Evolutionary conservation across 2,329 filamentous ascomycete species (phyloP).

Genomic region (Dactylellina parvicollis): DNA sequence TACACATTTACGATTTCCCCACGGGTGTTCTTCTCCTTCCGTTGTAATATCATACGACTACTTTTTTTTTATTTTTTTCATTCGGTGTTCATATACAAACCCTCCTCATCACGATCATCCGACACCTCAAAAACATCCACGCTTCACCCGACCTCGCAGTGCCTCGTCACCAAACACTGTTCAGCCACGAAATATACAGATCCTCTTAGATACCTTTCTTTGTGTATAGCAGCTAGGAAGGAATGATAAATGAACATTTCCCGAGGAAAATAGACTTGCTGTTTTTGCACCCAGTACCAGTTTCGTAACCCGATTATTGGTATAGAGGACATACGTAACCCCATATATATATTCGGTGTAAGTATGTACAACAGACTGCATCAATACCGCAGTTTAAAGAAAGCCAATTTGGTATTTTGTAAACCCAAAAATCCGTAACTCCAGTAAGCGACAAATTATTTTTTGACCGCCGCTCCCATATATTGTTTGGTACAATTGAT

Average conservation of each 20-base stretch:
- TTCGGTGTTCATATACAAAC: slow-evolving; percentile 55
- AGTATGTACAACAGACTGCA: no score
- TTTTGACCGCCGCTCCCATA: no score
- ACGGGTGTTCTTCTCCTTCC: slow-evolving; percentile 26
- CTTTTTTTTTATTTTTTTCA: slow-evolving; percentile 24
- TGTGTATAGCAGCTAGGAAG: slow-evolving; percentile 41
- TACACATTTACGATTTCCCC: slow-evolving; percentile 29
- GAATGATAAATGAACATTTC: slow-evolving; percentile 44
- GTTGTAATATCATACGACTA: slow-evolving; percentile 50
- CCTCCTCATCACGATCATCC: slow-evolving; percentile 22
- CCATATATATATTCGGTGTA: no score
- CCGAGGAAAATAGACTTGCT: no score
- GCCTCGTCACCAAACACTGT: not conserved
- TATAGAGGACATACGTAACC: no score
- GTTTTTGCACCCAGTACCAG: no score
- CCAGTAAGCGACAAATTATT: no score
- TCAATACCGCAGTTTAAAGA: no score
- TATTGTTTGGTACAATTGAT: no score
- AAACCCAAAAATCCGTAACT: no score
- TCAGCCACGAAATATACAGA: slow-evolving; percentile 15
- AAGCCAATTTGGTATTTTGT: no score
- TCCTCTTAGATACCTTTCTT: slow-evolving; percentile 33
- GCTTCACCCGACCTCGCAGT: not conserved
- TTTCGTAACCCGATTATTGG: no score
- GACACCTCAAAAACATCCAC: not conserved